Evolutionary conservation across 75 land plant species (phyloP).

Genomic region (Ceratopteris richardii): DNA sequence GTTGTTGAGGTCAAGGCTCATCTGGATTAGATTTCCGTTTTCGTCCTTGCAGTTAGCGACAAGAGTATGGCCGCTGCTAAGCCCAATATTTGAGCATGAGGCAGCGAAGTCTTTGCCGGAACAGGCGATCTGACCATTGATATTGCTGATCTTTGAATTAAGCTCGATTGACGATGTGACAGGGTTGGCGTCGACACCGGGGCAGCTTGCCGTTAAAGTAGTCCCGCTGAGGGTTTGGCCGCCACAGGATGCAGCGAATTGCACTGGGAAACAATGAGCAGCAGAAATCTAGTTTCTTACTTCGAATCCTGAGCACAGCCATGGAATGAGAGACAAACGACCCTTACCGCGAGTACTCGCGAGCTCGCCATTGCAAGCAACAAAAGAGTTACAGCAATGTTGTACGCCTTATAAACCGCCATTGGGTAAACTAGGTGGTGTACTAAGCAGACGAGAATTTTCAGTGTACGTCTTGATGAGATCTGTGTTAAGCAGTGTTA

Average conservation of each 20-base stretch:
- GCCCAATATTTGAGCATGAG: slow-evolving; percentile 1
- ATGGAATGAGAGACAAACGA: too few species aligned
- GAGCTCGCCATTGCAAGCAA: too few species aligned
- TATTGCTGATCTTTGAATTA: not conserved
- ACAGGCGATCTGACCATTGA: not conserved
- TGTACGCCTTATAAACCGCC: too few species aligned
- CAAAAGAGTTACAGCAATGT: too few species aligned
- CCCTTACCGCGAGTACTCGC: too few species aligned
- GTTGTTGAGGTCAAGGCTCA: too few species aligned
- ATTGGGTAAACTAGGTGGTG: too few species aligned
- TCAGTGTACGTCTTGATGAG: too few species aligned
- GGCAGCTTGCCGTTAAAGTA: not conserved
- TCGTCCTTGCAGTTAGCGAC: not conserved
- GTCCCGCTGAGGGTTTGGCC: not conserved
- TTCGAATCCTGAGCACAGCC: too few species aligned
- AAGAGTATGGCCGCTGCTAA: not conserved
- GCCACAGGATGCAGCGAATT: not conserved
- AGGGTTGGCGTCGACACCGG: not conserved
- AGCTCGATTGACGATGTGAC: not conserved
- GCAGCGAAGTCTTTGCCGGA: not conserved
- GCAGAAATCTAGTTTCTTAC: too few species aligned
- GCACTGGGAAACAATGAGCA: slow-evolving; percentile 2
- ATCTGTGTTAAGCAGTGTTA: too few species aligned
- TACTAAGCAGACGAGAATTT: too few species aligned
- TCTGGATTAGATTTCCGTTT: not conserved